These are phyloP conservation scores for Drosera capensis DNA, from an alignment of 148 eudicot species.

Conservation along the genomic window DNA sequence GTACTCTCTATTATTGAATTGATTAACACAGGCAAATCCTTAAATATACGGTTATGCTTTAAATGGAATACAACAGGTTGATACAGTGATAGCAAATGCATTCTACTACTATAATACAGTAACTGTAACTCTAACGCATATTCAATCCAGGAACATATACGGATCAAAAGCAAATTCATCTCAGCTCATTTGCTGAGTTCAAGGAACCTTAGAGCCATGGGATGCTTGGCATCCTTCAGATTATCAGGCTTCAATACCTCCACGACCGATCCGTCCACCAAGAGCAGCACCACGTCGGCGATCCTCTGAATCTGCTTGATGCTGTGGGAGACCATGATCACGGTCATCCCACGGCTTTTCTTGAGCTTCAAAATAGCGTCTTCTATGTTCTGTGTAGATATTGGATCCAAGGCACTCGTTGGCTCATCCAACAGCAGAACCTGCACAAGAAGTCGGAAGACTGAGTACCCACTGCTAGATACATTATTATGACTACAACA, in stretches of 20 bases:
- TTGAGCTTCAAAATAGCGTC: background rate
- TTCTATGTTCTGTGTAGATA: background rate
- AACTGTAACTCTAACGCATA: too few species aligned
- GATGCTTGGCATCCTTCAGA: background rate
- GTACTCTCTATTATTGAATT: too few species aligned
- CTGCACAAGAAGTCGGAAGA: background rate
- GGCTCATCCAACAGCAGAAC: conserved; percentile 1
- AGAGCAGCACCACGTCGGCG: background rate
- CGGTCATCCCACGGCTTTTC: background rate
- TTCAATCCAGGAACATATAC: too few species aligned
- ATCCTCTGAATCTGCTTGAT: background rate
- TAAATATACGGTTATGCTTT: too few species aligned
- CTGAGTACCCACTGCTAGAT: too few species aligned
- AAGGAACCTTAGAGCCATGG: background rate
- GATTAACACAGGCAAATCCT: too few species aligned
- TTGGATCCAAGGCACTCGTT: conserved; percentile 1
- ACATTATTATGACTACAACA: too few species aligned
- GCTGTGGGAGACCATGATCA: background rate
- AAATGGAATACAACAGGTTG: too few species aligned
- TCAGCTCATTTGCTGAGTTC: too few species aligned
- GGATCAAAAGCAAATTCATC: too few species aligned
- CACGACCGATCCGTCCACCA: background rate
- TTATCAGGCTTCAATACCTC: background rate
- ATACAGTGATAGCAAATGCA: too few species aligned
- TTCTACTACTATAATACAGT: too few species aligned